A percentile compares a stretch with the other conserved stretches of the same genome.
Evolutionary conservation across 1,284 basidiomycete species (phyloP).

Genomic region (Ceratobasidium sp.): DNA sequence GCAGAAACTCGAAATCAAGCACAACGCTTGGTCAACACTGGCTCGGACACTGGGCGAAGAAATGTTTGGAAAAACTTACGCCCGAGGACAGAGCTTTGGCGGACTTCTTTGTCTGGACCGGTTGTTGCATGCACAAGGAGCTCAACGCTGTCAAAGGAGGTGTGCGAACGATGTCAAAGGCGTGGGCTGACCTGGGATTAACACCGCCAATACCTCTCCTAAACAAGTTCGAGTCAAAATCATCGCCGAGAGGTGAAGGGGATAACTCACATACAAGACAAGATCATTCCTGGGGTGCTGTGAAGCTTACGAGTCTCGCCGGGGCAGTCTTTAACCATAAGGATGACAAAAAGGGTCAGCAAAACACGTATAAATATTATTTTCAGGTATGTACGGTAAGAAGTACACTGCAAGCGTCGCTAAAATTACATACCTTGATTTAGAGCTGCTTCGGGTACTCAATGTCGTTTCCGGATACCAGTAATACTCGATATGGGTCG

Average conservation of each 20-base stretch:
- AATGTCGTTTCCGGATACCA: constrained; percentile 25
- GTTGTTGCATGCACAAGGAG: constrained; percentile 63
- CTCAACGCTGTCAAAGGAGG: constrained; percentile 59
- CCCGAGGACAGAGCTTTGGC: background rate
- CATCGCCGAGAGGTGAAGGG: constrained; percentile 53
- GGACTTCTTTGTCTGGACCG: constrained; percentile 52
- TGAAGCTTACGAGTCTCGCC: constrained; percentile 55
- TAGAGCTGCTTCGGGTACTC: constrained; percentile 30
- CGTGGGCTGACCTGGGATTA: constrained; percentile 51
- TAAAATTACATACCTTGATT: background rate
- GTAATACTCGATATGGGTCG: constrained; percentile 32
- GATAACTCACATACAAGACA: background rate
- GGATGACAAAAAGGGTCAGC: constrained; percentile 58
- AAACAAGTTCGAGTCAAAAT: constrained; percentile 52
- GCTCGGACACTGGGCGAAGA: background rate
- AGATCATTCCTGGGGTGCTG: constrained; percentile 50
- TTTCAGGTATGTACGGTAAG: constrained; percentile 45
- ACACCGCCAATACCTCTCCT: constrained; percentile 51
- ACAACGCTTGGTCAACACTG: constrained; percentile 8
- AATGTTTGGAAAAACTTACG: background rate
- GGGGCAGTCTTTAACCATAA: constrained; percentile 57
- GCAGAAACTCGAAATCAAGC: background rate
- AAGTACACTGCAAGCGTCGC: no score
- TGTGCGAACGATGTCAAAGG: constrained; percentile 51
- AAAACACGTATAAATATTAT: constrained; percentile 51